Conservation (phyloP, 2,329 filamentous ascomycete species). For the Juglanconis juglandina region DNA sequence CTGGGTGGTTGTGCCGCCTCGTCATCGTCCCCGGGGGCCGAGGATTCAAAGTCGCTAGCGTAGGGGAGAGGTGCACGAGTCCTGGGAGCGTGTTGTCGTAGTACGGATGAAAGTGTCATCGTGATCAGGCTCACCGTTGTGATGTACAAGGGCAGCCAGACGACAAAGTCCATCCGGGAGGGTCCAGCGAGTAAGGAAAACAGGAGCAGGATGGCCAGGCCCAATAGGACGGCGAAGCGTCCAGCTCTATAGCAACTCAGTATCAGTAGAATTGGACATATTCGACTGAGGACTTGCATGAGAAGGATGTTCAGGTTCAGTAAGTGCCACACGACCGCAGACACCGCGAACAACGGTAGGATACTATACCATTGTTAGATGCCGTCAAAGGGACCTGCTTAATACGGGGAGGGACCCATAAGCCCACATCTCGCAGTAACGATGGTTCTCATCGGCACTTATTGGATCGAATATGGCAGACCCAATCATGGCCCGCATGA, state of each 20-base stretch:
- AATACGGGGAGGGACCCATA: not conserved
- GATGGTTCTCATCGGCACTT: not conserved
- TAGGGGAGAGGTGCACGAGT: not conserved
- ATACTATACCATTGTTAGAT: not conserved
- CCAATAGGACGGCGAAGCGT: not conserved
- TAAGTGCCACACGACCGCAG: not conserved
- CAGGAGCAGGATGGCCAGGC: constrained; percentile 1
- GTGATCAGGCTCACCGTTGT: not conserved
- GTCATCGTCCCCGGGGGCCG: not conserved
- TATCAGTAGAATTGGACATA: not conserved
- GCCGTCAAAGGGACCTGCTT: not conserved
- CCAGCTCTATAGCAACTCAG: not conserved
- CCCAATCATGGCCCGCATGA: not conserved
- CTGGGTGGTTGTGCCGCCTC: not conserved
- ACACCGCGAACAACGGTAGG: not conserved
- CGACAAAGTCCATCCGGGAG: constrained; percentile 1
- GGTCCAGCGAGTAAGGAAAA: not conserved
- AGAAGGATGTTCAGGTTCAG: not conserved
- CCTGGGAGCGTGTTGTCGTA: not conserved
- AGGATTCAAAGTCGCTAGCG: not conserved
- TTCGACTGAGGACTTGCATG: not conserved
- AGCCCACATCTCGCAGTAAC: not conserved
- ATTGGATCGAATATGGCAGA: not conserved
- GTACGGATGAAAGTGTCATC: not conserved
- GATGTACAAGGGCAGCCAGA: not conserved